Evolutionary conservation across 2,329 filamentous ascomycete species (phyloP).

Genomic region (Claviceps quebecensis): DNA sequence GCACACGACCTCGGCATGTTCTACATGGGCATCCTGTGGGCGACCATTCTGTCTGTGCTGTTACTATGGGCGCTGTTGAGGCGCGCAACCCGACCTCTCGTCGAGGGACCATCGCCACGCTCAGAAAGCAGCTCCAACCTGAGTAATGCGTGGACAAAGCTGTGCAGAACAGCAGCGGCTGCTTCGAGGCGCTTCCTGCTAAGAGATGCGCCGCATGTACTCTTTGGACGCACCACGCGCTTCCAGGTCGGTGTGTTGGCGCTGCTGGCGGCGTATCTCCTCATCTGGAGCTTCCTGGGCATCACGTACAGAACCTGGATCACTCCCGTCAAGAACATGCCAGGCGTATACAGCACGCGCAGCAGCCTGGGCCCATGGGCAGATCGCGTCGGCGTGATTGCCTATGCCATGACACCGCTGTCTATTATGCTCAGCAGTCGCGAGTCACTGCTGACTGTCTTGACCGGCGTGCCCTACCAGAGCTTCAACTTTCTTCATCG

Average conservation of each 20-base stretch:
- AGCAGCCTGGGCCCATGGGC: conserved; percentile 52
- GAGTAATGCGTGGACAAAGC: conserved; percentile 11
- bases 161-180: conserved; percentile 22
- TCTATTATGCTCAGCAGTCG: conserved; percentile 53
- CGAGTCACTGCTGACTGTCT: conserved; percentile 53
- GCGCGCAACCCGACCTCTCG: conserved; percentile 12
- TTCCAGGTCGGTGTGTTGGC: conserved; percentile 51
- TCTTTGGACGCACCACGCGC: conserved; percentile 56
- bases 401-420: conserved; percentile 61
- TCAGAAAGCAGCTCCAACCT: background rate
- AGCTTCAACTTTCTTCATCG: conserved; percentile 67
- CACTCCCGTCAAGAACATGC: conserved; percentile 47
- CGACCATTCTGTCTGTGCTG: conserved; percentile 28
- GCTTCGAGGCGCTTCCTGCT: conserved; percentile 39
- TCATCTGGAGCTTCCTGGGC: conserved; percentile 55
- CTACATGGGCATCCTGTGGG: conserved; percentile 37
- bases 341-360: conserved; percentile 47
- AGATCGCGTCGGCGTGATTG: conserved; percentile 55
- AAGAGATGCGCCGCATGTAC: conserved; percentile 37
- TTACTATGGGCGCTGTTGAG: conserved; percentile 25
- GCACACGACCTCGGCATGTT: conserved; percentile 36
- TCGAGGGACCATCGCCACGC: conserved; percentile 7
- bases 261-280: conserved; percentile 45
- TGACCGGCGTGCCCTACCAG: conserved; percentile 64
- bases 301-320: conserved; percentile 56